A percentile compares a stretch with the other conserved stretches of the same genome.
These are phyloP conservation scores for Saccharomycopsis phalli DNA, from an alignment of 1,139 yeast species.

Conservation along the genomic window DNA sequence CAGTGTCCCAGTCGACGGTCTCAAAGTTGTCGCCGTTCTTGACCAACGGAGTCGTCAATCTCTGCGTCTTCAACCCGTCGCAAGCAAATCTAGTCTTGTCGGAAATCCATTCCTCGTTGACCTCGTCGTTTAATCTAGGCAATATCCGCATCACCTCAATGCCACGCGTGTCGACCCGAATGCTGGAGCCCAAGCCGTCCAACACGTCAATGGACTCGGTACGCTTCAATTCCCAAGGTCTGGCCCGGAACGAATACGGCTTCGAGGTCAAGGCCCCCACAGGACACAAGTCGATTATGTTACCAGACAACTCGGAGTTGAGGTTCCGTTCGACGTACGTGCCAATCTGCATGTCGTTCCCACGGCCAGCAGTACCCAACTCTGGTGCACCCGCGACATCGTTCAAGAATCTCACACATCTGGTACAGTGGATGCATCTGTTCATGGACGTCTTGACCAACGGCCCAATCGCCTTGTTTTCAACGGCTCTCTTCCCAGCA, in stretches of 20 bases:
- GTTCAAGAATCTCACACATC: conserved; percentile 85
- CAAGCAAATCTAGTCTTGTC: conserved; percentile 83
- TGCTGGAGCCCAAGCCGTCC: conserved; percentile 78
- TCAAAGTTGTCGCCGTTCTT: conserved; percentile 65
- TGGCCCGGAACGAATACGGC: conserved; percentile 84
- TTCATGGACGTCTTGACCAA: conserved; percentile 87
- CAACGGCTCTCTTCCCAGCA: conserved; percentile 82
- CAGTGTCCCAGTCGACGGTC: conserved; percentile 84
- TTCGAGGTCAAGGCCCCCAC: conserved; percentile 88
- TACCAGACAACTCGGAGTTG: conserved; percentile 81
- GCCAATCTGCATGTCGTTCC: conserved; percentile 88
- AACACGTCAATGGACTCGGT: conserved; percentile 81
- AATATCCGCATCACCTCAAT: conserved; percentile 82
- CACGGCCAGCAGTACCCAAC: conserved; percentile 83
- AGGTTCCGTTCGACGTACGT: conserved; percentile 80
- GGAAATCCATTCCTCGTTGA: conserved; percentile 88
- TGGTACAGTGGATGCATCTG: conserved; percentile 87
- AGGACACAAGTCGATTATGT: conserved; percentile 82
- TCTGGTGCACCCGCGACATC: conserved; percentile 94
- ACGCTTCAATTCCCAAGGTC: conserved; percentile 92
- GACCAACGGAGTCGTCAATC: conserved; percentile 74
- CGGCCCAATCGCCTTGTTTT: conserved; percentile 86
- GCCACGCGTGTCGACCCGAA: conserved; percentile 83
- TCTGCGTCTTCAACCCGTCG: conserved; percentile 81
- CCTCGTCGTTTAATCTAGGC: conserved; percentile 79